Evolutionary conservation across 2,329 filamentous ascomycete genomes (phyloP), one percentile per base, ranked within the genome.

Genomic region (Graphiopsis chlorocephala): DNA sequence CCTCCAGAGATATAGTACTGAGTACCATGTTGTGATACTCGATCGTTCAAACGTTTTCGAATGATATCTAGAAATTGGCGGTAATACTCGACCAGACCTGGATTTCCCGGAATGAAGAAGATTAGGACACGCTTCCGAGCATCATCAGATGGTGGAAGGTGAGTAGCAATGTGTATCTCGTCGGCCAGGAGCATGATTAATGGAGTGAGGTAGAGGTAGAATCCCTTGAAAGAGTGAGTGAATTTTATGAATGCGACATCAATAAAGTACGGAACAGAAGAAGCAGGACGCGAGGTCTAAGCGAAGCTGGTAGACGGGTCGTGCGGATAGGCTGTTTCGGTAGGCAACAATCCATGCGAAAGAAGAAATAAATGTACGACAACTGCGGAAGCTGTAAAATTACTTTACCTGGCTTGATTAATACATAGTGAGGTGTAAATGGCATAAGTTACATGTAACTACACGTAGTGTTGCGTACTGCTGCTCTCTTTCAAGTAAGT

Each of bases 71-170:
- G 80, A 75, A 92, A 94, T 42, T 85, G 82, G 64, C 78, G 79
- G 76, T 94, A 94, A 81, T 91, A 94, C 64, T 84, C 85, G 59
- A 93, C 84, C 20, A 92, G 81, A 5, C 91, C 91, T 5, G 91
- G 91, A 69, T 94, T 94, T 23, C 91, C 91, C 29, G 89, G 86
- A 47, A 94, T 82, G 76, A 91, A 89, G 79, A 87, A 92, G 69
- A 93, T 79, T 58, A 93, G 83, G 5, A 74, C 56, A 23, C 26
- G 45, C 29, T 61, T 45, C 33, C 26, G 33, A 33, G 15, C 33
- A 20, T 15, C 31, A 15, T 20, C 31, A 15, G 48, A 42, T 23
- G 48, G 14, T 31, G 48, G 60, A 6, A 15, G 48, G 8, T 11
- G 29, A 7, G 48, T 62, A n/a, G 25, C 15, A 23, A 15, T 23